A percentile compares a stretch with the other conserved stretches of the same genome.
Evolutionary conservation across 2,329 filamentous ascomycete genomes (phyloP).

Genomic region (Stachybotrys chlorohalonatus): DNA sequence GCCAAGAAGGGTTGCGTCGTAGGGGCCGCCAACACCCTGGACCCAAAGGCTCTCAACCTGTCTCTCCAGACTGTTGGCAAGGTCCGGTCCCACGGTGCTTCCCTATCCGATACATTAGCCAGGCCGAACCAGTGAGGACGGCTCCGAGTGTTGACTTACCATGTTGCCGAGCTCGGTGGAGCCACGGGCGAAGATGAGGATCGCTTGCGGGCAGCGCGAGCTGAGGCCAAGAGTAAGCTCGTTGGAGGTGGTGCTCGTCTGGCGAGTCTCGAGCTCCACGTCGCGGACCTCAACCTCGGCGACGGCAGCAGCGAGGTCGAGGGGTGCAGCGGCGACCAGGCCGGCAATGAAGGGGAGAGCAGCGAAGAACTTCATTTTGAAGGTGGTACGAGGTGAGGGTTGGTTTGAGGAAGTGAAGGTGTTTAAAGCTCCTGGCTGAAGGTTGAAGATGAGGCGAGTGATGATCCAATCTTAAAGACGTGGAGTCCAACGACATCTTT

Average conservation of each 20-base stretch:
- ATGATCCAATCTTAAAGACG: not conserved
- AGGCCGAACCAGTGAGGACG: not conserved
- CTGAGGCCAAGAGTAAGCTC: conserved; percentile 18
- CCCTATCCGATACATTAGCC: conserved; percentile 10
- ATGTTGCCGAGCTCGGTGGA: conserved; percentile 29
- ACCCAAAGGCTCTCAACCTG: conserved; percentile 21
- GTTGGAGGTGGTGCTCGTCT: conserved; percentile 9
- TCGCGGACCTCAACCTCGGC: conserved; percentile 2
- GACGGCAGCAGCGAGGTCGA: conserved; percentile 2
- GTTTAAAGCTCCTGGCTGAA: too few species aligned
- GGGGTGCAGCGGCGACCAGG: conserved; percentile 9
- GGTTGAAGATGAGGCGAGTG: not conserved
- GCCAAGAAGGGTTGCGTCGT: conserved; percentile 22
- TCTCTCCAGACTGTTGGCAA: conserved; percentile 17
- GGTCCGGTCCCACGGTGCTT: conserved; percentile 15
- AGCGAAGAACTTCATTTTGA: conserved; percentile 9
- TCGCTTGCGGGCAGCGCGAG: conserved; percentile 22
- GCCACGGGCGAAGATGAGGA: conserved; percentile 30
- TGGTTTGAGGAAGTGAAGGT: not conserved
- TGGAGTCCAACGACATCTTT: not conserved
- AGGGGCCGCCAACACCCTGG: conserved; percentile 33
- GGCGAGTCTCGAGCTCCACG: conserved; percentile 8
- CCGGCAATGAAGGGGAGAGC: conserved; percentile 4
- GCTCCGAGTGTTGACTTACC: conserved; percentile 10
- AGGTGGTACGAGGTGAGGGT: not conserved